Evolutionary conservation across 202 grass and related monocot species (phyloP).

Genomic region (Miscanthus sacchariflorus): DNA sequence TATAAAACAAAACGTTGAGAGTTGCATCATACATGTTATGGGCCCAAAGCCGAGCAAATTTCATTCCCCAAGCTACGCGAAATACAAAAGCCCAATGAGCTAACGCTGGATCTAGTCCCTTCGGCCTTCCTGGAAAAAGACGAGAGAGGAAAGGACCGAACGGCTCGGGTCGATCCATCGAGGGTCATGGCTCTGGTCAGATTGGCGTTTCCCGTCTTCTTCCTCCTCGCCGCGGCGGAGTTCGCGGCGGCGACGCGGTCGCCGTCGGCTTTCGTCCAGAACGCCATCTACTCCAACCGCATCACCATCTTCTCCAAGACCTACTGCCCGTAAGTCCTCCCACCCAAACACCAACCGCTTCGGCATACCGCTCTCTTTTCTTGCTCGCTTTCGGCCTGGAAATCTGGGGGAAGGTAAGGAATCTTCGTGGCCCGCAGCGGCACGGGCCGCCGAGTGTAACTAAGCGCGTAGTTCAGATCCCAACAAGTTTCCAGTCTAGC

Average conservation of each 20-base stretch:
- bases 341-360: not conserved
- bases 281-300: constrained; percentile 93
- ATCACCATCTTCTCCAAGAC: constrained; percentile 96
- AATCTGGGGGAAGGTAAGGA: not conserved
- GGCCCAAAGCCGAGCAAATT: not conserved
- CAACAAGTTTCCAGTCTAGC: not conserved
- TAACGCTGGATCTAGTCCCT: not conserved
- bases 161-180: not conserved
- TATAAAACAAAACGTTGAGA: no score
- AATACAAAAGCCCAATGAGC: not conserved
- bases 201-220: constrained; percentile 37
- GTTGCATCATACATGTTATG: not conserved
- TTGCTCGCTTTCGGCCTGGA: not conserved
- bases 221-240: constrained; percentile 52
- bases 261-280: constrained; percentile 82
- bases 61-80: no score
- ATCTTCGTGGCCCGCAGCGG: not conserved
- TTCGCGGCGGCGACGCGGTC: constrained; percentile 52
- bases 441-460: no score
- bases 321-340: constrained; percentile 78
- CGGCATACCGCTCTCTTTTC: not conserved
- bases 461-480: not conserved
- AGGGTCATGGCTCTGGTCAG: constrained; percentile 28
- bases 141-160: not conserved
- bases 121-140: not conserved